A percentile compares a stretch with the other conserved stretches of the same genome.
phyloP scores from a whole-genome alignment of 805 yeast genomes.

The Candida verbasci region DNA sequence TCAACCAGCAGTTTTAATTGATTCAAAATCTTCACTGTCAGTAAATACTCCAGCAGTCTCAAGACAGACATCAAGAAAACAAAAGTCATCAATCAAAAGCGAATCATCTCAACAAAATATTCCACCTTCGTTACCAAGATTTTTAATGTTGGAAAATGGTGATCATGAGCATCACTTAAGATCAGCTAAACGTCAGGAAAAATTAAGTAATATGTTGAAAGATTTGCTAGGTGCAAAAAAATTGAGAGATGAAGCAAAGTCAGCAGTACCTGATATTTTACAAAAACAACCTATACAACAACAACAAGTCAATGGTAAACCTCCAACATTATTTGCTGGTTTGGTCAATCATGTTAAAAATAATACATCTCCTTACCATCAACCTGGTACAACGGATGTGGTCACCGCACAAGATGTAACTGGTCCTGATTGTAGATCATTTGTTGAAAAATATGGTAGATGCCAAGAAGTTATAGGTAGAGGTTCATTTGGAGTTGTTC shows the following conservation, averaged over 20 bases:
- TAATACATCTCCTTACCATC: constrained; percentile 16
- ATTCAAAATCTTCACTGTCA: constrained; percentile 1
- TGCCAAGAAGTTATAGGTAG: constrained; percentile 94
- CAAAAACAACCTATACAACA: constrained; percentile 6
- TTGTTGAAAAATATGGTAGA: constrained; percentile 85
- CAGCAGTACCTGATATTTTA: constrained; percentile 65
- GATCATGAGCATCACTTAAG: constrained; percentile 75
- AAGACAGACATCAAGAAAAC: neutral
- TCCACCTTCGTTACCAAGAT: constrained; percentile 34
- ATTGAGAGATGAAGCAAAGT: constrained; percentile 63
- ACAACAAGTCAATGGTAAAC: constrained; percentile 25
- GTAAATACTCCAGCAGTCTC: constrained; percentile 3
- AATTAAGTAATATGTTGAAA: constrained; percentile 67
- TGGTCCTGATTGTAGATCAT: constrained; percentile 45
- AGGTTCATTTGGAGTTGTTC: constrained; percentile 91
- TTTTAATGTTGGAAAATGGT: constrained; percentile 61
- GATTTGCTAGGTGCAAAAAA: constrained; percentile 73
- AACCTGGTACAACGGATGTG: constrained; percentile 1
- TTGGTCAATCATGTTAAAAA: constrained; percentile 54
- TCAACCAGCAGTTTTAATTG: neutral
- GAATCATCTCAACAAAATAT: constrained; percentile 4
- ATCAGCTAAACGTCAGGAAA: constrained; percentile 75
- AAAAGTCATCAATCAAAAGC: neutral
- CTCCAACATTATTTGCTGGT: constrained; percentile 70
- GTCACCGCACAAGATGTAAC: constrained; percentile 9